These are phyloP conservation scores for Colletotrichum orbiculare DNA, from an alignment of 2,329 filamentous ascomycete species.

Conservation along the genomic window DNA sequence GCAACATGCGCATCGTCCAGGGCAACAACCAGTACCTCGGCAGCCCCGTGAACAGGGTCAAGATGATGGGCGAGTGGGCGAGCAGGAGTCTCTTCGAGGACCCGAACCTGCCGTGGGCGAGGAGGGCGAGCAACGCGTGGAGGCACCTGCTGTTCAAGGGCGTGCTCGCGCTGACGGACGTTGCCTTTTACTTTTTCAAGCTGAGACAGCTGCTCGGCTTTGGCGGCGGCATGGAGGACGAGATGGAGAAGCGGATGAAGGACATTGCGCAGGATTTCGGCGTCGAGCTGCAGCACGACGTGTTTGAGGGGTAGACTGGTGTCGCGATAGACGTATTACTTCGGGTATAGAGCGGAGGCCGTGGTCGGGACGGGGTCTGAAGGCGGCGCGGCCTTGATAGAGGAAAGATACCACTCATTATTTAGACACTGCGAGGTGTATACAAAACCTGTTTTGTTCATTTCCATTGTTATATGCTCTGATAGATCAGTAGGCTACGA, in stretches of 20 bases:
- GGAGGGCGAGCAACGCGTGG: slow-evolving; percentile 77
- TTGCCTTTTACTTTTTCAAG: slow-evolving; percentile 86
- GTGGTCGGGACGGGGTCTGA: too few species aligned
- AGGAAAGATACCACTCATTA: too few species aligned
- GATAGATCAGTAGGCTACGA: too few species aligned
- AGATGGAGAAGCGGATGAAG: slow-evolving; percentile 88
- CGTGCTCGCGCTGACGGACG: slow-evolving; percentile 80
- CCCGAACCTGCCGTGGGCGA: slow-evolving; percentile 68
- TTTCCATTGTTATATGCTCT: too few species aligned
- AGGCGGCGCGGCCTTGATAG: not conserved
- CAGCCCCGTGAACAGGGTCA: slow-evolving; percentile 90
- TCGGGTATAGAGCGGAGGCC: too few species aligned
- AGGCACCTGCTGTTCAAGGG: slow-evolving; percentile 84
- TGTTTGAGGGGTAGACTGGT: slow-evolving; percentile 80
- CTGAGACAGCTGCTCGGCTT: slow-evolving; percentile 79
- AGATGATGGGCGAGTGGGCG: slow-evolving; percentile 94
- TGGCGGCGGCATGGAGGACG: slow-evolving; percentile 92
- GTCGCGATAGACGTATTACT: too few species aligned
- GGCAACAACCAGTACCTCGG: slow-evolving; percentile 93
- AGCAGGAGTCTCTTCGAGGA: slow-evolving; percentile 84
- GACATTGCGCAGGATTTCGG: slow-evolving; percentile 91
- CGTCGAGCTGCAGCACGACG: slow-evolving; percentile 86
- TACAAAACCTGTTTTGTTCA: too few species aligned
- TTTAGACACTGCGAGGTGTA: too few species aligned
- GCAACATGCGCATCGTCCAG: slow-evolving; percentile 93